Percentiles rank a stretch among this genome's conserved stretches.
Conservation (phyloP, 805 yeast species). For the Priceomyces fermenticarens region DNA sequence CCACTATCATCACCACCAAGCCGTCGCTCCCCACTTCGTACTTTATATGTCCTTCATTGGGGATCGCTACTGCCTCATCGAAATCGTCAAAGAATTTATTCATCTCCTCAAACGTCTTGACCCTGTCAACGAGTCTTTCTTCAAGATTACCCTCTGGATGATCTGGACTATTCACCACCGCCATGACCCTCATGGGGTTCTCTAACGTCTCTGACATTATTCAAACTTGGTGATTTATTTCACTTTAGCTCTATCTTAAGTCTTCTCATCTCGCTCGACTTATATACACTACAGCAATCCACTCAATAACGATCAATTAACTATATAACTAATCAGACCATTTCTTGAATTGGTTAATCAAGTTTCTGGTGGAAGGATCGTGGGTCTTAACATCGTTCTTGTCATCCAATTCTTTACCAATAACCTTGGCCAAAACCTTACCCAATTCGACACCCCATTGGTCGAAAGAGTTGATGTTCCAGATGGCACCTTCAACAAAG, state of each 20-base stretch:
- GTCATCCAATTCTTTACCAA: slow-evolving; percentile 82
- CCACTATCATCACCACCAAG: slow-evolving; percentile 53
- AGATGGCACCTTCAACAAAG: slow-evolving; percentile 96
- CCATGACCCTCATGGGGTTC: slow-evolving; percentile 44
- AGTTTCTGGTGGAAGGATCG: slow-evolving; percentile 87
- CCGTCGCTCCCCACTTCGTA: slow-evolving; percentile 65
- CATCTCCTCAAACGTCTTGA: slow-evolving; percentile 46
- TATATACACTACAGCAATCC: not conserved
- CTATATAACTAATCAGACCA: slow-evolving; percentile 46
- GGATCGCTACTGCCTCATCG: slow-evolving; percentile 50
- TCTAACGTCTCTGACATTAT: slow-evolving; percentile 31
- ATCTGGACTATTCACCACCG: slow-evolving; percentile 37
- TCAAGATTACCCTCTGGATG: slow-evolving; percentile 44
- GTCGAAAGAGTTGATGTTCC: slow-evolving; percentile 99
- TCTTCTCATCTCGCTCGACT: too few relatives aligned
- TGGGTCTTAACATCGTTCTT: slow-evolving; percentile 55
- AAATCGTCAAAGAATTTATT: slow-evolving; percentile 52
- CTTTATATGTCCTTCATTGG: slow-evolving; percentile 53
- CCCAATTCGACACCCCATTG: slow-evolving; percentile 99
- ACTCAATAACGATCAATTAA: not conserved
- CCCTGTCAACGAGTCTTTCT: slow-evolving; percentile 43
- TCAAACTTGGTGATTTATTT: not conserved
- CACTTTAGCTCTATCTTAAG: not conserved
- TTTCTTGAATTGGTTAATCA: slow-evolving; percentile 91
- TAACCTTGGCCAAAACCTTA: slow-evolving; percentile 94